Evolutionary conservation across 75 land plant species (phyloP), one percentile per base, ranked within the genome.

Genomic region (Picea sitchensis): DNA sequence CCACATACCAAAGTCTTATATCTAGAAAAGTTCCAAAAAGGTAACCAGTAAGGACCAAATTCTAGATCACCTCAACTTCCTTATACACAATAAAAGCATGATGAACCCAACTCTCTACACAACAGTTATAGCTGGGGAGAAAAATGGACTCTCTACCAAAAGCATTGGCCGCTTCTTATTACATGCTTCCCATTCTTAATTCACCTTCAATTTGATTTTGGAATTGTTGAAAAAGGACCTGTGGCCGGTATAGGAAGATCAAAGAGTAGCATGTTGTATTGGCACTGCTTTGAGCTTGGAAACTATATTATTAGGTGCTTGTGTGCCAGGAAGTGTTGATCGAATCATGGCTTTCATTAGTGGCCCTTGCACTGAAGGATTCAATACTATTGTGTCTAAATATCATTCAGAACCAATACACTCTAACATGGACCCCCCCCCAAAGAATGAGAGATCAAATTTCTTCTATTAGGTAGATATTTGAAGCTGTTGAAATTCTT

Each of bases 211-310:
- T 77, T 84, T 94, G 73, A 79, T 93, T 26, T 57, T 98, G 61
- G 99, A 98, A 79, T 98, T 93, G 88, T 90, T 98, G 65, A 92
- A 95, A 85, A 92, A 84, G 78, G 96, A 98, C 81, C 94, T 98
- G 8, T 98, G 95, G 93, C 85, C 90, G 4, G 94, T 89, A 4
- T 84, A 90, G 13, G 36, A 91, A 0, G 90, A 92, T 79, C 90
- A 90, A 81, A 83, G 99, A 15, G 95, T 96, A 26, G 68, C 89
- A 14, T 86, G 99, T 72, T 98, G 99, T 79, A 95, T 96, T 0
- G 89, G 98, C 68, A 88, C 96, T 21, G 99, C 99, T 6, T 81
- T 98, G 67, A 91, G 84, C 61, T 85, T 95, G n/a, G 99, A 96
- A 23, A 93, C 99, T 11, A 79, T 89, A 63, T 82, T 98, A 75